Evolutionary conservation across 345 rosid species (phyloP).

Genomic region (Salix suchowensis): DNA sequence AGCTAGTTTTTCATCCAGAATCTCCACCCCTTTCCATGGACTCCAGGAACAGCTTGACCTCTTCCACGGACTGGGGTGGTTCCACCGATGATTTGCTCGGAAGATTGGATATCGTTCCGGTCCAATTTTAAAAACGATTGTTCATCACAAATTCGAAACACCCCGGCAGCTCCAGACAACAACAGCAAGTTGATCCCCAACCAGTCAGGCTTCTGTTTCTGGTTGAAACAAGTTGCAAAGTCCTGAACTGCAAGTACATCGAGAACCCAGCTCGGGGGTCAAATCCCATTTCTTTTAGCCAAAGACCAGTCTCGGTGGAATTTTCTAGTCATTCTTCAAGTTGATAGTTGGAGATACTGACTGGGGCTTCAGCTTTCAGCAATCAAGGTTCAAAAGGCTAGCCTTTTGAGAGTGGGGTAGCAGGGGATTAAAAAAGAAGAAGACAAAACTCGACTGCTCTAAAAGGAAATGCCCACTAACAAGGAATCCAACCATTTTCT

Average conservation of each 20-base stretch:
- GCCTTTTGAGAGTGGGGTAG: slow-evolving; percentile 43
- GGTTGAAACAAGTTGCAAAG: not conserved
- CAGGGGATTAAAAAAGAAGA: slow-evolving; percentile 14
- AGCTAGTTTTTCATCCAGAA: no score
- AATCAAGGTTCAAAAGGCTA: slow-evolving; percentile 13
- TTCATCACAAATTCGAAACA: no score
- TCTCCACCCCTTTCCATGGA: no score
- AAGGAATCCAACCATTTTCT: slow-evolving; percentile 53
- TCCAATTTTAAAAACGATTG: no score
- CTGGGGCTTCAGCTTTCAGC: not conserved
- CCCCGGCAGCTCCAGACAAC: not conserved
- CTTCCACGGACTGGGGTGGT: no score
- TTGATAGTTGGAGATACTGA: slow-evolving; percentile 4
- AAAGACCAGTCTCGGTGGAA: no score
- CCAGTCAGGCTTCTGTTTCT: not conserved
- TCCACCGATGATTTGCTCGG: no score
- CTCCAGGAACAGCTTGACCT: no score
- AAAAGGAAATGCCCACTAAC: slow-evolving; percentile 83
- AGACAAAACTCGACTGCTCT: slow-evolving; percentile 18
- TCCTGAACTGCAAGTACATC: not conserved
- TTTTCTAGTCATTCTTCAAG: not conserved
- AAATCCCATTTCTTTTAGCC: not conserved
- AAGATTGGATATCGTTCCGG: no score
- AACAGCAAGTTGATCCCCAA: slow-evolving; percentile 5
- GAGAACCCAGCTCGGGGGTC: not conserved